These are phyloP conservation scores for Auxenochlorella pyrenoidosa DNA, from an alignment of 139 green algal species.

Conservation along the genomic window DNA sequence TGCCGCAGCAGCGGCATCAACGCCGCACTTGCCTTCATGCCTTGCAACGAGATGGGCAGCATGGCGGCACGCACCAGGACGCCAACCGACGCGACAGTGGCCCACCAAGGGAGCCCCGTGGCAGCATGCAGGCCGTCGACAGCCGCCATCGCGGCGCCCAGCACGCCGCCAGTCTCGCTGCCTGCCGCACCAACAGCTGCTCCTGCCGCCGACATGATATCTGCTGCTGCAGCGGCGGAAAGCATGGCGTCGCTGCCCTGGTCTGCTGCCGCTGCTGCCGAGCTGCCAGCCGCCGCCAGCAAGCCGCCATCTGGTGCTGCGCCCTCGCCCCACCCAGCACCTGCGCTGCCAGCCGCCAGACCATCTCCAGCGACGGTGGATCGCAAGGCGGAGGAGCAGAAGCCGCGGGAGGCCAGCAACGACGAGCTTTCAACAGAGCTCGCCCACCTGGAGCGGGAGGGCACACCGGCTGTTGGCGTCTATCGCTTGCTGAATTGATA, in stretches of 20 bases:
- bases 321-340: background rate
- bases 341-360: background rate
- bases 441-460: constrained; percentile 6
- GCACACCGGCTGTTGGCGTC: background rate
- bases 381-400: background rate
- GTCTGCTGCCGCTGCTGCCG: background rate
- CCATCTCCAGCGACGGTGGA: background rate
- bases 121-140: constrained; percentile 58
- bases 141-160: constrained; percentile 20
- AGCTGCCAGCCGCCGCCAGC: background rate
- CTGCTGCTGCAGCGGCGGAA: background rate
- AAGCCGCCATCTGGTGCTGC: background rate
- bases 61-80: constrained; percentile 50
- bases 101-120: constrained; percentile 76
- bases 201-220: background rate
- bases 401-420: constrained; percentile 4
- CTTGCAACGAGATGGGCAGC: constrained; percentile 52
- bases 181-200: background rate
- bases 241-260: background rate
- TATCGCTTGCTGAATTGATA: background rate
- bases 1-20: constrained; percentile 38
- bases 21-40: constrained; percentile 41
- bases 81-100: constrained; percentile 46
- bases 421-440: background rate
- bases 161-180: background rate